These are phyloP conservation scores for Melocanna baccifera DNA, from an alignment of 176 grass and related monocot species.

Conservation along the genomic window DNA sequence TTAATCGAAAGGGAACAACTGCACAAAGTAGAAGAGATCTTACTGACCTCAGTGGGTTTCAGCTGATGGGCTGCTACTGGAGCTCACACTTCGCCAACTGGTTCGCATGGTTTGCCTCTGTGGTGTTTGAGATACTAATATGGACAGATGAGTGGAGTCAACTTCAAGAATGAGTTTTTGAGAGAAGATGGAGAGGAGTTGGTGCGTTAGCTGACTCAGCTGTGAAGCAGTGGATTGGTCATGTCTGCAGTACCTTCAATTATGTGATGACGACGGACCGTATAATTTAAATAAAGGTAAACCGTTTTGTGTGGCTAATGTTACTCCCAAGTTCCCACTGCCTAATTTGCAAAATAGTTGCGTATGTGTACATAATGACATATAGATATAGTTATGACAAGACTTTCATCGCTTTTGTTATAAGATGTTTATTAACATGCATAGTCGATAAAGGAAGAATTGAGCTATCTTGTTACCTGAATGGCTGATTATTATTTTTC, in stretches of 20 bases:
- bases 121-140: slow-evolving; percentile 17
- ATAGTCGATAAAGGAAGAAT: background rate
- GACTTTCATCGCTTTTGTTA: background rate
- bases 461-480: background rate
- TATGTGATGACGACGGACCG: background rate
- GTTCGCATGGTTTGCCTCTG: background rate
- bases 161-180: background rate
- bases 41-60: slow-evolving; percentile 22
- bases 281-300: background rate
- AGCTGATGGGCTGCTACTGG: background rate
- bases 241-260: background rate
- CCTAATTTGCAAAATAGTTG: background rate
- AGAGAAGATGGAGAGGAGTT: slow-evolving; percentile 31
- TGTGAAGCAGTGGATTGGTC: slow-evolving; percentile 30
- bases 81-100: background rate
- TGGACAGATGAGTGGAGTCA: slow-evolving; percentile 13
- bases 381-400: background rate
- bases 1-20: slow-evolving; percentile 1
- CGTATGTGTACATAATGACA: background rate
- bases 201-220: slow-evolving; percentile 43
- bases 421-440: background rate
- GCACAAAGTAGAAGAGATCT: background rate
- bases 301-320: background rate
- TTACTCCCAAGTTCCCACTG: background rate
- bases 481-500: background rate